Base-by-base conservation (phyloP, 1,139 yeast genomes). In the Casaregolazyma lundiana region DNA sequence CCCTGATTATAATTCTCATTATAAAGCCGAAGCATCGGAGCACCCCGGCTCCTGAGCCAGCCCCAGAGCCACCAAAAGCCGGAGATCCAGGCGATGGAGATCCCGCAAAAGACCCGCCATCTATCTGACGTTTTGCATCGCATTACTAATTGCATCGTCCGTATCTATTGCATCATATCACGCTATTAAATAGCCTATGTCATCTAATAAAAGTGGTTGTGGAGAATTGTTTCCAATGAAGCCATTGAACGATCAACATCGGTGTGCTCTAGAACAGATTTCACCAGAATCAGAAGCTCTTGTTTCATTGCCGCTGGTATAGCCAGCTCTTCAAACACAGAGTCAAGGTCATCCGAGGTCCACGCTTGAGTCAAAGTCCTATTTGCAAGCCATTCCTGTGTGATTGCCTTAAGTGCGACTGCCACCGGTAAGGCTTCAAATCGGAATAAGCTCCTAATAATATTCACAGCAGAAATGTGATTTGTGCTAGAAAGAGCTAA, bases 1-100 rank as follows among this genome's bases (percentile, higher is more conserved):
- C 86, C 3, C 69, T 89, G 47, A 71, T 90, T 47, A 75, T 90
- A 56, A 64, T 89, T 8, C 78, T 90, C 11, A 67, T 89, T 54
- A 73, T 87, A 43, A 82, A 80, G 57, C 96, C 96, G 1, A 72
- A 66, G 50, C 50, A 54, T 9, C 64, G 59, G 22, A 18, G 37
- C 20, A 16, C 24, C 24, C 36, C 44, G 11, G 21, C 53, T n/a
- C 44, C 59, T 6, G 40, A 53, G 1, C 53, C 55, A 2, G 42
- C 52, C 5, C 50, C 35, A n/a, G 35, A 17, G 17, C 41, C 40
- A 6, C 51, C 44, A 4, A 44, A 35, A n/a, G 49, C 40, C 18
- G 50, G 48, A 6, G 54, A 50, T 6, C 49, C 51, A 2, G 48
- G n/a, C n/a, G 39, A 41, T 39, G 18, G 5, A 15, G 16, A n/a